Evolutionary conservation across 768 basidiomycete genomes (phyloP).

Genomic region (Macrolepiota albuminosa): DNA sequence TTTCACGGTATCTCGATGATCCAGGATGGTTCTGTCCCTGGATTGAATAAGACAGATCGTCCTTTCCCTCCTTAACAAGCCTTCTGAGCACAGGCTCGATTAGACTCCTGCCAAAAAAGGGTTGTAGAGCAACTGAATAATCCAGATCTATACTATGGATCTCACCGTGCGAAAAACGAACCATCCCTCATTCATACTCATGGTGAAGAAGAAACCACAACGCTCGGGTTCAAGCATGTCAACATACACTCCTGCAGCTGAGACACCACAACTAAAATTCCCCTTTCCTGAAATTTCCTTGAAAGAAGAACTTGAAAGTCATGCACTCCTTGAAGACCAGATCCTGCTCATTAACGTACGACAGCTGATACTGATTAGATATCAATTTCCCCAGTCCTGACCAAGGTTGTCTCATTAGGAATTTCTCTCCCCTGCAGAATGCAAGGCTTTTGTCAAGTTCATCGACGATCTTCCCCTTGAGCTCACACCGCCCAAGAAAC

Average conservation of each 20-base stretch:
- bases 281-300: slow-evolving; percentile 36
- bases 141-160: too few species aligned
- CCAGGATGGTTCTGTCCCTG: too few species aligned
- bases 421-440: slow-evolving; percentile 55
- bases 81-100: too few species aligned
- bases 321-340: slow-evolving; percentile 55
- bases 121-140: too few species aligned
- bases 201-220: slow-evolving; percentile 15
- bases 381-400: not conserved
- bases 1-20: too few species aligned
- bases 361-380: not conserved
- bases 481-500: slow-evolving; percentile 66
- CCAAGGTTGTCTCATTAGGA: slow-evolving; percentile 32
- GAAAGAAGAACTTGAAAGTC: slow-evolving; percentile 43
- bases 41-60: too few species aligned
- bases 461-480: slow-evolving; percentile 57
- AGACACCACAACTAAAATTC: not conserved
- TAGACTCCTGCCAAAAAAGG: too few species aligned
- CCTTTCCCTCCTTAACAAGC: too few species aligned
- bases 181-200: not conserved
- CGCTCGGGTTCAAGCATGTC: not conserved
- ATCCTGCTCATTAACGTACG: slow-evolving; percentile 57
- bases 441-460: slow-evolving; percentile 53
- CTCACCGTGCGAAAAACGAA: too few species aligned
- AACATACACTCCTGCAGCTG: not conserved